Base-by-base conservation (phyloP, 768 basidiomycete genomes). In the Hydnum rufescens region DNA sequence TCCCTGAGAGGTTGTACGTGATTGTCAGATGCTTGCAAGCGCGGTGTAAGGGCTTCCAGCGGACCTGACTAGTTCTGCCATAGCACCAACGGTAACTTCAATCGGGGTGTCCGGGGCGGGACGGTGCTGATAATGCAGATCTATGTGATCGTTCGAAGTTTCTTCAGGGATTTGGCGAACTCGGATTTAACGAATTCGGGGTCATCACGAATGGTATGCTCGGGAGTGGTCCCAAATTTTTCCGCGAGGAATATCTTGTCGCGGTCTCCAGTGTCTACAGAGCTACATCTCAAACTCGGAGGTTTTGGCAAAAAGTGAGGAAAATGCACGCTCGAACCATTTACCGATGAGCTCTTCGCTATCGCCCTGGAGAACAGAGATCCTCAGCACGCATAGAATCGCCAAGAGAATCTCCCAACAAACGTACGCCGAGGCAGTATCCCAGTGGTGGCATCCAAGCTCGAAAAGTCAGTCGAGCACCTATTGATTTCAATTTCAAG, bases 161-260 rank as follows among this genome's bases (percentile, higher is more conserved):
- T n/a, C 34, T 52, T 50, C 29, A 60, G 51, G 23, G 58, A 58
- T 42, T 49, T 46, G 30, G 32, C 58, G 36, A 47, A 48, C 4
- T 51, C 52, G 47, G 51, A 25, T 28, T 54, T 51, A 51, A 52
- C 49, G 31, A 53, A 59, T 26, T 52, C 58, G n/a, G 58, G 58
- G 16, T 50, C 31, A 42, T 55, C 58, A 55, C 18, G 31, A 18
- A 55, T 25, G 5, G 4, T 5, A 6, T 6, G 16, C 18, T 53
- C 25, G 6, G 19, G 28, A 31, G 19, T 13, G 18, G 4, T 39
- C 25, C 22, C 19, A 44, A 73, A 74, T 60, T 81, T 80, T 19
- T 76, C 77, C 2, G 77, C 76, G 19, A 81, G 67, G 64, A 79
- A 80, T 19, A 76, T 74, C 13, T 73, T 65, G 19, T 64, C 57